Conservation (phyloP, 257 asterid genomes). For the Voacanga thouarsii region DNA sequence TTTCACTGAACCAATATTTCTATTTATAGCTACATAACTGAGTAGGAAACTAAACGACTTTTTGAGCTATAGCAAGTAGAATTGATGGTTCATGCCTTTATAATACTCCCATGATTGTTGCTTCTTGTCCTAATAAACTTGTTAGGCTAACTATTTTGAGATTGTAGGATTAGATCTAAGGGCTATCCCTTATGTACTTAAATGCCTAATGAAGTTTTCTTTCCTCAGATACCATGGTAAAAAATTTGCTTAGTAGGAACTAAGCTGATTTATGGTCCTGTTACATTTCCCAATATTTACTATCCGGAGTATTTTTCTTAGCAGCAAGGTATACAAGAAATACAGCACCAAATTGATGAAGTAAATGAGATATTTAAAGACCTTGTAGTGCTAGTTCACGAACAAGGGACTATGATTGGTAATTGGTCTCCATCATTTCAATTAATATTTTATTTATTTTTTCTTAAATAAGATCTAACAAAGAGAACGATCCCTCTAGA, state of each 20-base stretch:
- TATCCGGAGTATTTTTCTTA: not conserved
- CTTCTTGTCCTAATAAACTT: not conserved
- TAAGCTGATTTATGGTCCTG: not conserved
- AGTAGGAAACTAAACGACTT: no score
- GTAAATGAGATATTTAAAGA: conserved; percentile 95
- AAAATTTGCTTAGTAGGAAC: no score
- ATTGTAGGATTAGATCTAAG: not conserved
- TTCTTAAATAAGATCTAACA: conserved; percentile 6
- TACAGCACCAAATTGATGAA: conserved; percentile 92
- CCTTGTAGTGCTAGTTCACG: conserved; percentile 82
- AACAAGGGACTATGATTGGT: conserved; percentile 96
- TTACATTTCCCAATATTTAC: not conserved
- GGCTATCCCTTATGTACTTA: not conserved
- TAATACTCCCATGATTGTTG: not conserved
- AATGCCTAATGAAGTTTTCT: not conserved
- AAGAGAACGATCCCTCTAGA: conserved; percentile 31
- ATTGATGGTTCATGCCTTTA: not conserved
- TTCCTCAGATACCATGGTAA: not conserved
- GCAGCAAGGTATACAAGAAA: conserved; percentile 90
- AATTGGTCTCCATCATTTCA: conserved; percentile 7
- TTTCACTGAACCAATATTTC: not conserved
- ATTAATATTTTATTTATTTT: not conserved
- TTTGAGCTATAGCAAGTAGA: not conserved
- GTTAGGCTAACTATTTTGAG: not conserved
- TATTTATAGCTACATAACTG: no score